Conservation (phyloP, 2,329 filamentous ascomycete genomes). For the Stachybotrys chartarum region DNA sequence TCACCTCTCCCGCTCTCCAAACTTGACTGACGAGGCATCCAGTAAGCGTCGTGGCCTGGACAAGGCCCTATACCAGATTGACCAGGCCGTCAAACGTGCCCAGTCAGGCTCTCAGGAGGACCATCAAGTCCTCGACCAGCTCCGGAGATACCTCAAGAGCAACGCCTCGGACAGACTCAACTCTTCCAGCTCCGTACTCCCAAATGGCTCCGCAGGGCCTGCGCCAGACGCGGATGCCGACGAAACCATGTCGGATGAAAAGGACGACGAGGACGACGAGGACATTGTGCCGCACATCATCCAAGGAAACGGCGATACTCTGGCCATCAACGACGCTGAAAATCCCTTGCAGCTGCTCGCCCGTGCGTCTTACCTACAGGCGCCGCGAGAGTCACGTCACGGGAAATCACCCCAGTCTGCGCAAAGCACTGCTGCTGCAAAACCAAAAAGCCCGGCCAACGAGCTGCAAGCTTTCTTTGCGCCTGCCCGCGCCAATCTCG, state of each 20-base stretch:
- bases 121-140: conserved; percentile 35
- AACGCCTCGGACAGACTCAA: conserved; percentile 10
- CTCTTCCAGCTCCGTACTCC: conserved; percentile 2
- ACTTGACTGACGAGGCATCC: background rate
- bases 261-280: conserved; percentile 21
- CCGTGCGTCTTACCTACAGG: conserved; percentile 60
- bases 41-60: conserved; percentile 70
- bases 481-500: conserved; percentile 54
- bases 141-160: conserved; percentile 30
- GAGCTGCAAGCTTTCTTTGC: conserved; percentile 61
- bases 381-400: conserved; percentile 33
- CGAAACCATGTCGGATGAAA: conserved; percentile 23
- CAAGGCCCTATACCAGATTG: conserved; percentile 67
- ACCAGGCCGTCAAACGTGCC: conserved; percentile 58
- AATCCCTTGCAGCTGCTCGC: conserved; percentile 69
- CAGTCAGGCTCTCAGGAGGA: conserved; percentile 37
- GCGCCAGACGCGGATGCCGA: conserved; percentile 22
- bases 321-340: conserved; percentile 65
- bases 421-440: background rate
- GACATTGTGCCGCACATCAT: conserved; percentile 18
- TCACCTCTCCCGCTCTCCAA: background rate
- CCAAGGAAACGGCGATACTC: conserved; percentile 36
- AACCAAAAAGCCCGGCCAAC: conserved; percentile 11
- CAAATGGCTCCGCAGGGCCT: conserved; percentile 12
- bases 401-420: conserved; percentile 16